Evolutionary conservation across 345 rosid genomes (phyloP), one percentile per base, ranked within the genome.

Genomic region (Pistacia vera): DNA sequence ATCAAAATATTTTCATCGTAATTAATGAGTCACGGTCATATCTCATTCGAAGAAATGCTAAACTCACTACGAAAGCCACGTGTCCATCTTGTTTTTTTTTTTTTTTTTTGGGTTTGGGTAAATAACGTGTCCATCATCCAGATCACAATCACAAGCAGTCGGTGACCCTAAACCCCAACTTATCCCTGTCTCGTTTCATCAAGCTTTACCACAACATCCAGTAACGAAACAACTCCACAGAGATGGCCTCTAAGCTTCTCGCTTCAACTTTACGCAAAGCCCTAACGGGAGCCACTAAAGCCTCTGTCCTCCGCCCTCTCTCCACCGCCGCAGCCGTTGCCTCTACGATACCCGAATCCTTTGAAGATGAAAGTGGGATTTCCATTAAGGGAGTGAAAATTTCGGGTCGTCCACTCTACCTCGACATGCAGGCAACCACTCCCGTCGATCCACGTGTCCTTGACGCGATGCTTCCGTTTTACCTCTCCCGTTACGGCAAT

Each of bases 361-460:
- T 59, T 63, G 89, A 82, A 22, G 90, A 89, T 3, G 76, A 79
- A n/a, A 69, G 81, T 11, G 88, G 78, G 62, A 79, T 91, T 64
- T 60, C 78, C 76, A 80, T 93, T 85, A 90, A 93, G 83, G 98
- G 98, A 55, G 91, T 90, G 67, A 81, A 86, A 72, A 89, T 92
- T 73, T 81, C 86, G 16, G 87, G 92, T 54, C 89, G 93, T 2
- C 98, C 98, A 46, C 89, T 93, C 1, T 93, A 93, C 78, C 76
- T 93, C 1, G 97, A 93, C 74, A 83, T 91, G 92, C 97, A 90
- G 75, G 82, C 93, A 0, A 88, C 99, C 12, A 89, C 97, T n/a
- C 98, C 99, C 8, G 86, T 96, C 25, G 99, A 92, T 79, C 99
- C 98, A 2, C 82, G 98, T 62, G 97, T 96, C 17, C 77, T 91